A percentile compares a stretch with the other conserved stretches of the same genome.
These are phyloP conservation scores for Porcisia hertigi DNA, from an alignment of 208 protist genomes.

Conservation along the genomic window DNA sequence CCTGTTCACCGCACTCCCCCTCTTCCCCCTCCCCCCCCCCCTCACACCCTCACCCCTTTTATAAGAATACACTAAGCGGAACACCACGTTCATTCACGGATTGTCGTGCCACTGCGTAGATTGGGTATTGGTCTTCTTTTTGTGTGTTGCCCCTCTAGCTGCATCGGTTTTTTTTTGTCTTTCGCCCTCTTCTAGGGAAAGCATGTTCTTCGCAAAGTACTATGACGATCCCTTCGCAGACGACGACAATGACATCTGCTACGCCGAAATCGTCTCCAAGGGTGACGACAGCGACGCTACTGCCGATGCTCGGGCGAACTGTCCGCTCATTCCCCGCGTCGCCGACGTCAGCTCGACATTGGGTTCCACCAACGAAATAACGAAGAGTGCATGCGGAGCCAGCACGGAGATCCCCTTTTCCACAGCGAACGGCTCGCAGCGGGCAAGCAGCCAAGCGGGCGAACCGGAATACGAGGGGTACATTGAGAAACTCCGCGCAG, in stretches of 20 bases:
- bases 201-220: constrained; percentile 40
- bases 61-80: background rate
- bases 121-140: background rate
- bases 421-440: background rate
- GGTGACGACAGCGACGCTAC: background rate
- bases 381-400: background rate
- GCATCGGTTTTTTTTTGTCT: background rate
- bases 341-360: background rate
- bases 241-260: constrained; percentile 68
- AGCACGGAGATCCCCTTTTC: constrained; percentile 22
- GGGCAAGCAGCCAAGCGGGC: constrained; percentile 4
- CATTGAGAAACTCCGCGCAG: constrained; percentile 51
- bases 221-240: constrained; percentile 70
- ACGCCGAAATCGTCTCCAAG: constrained; percentile 44
- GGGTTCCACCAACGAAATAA: constrained; percentile 3
- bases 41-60: background rate
- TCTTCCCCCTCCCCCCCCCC: background rate
- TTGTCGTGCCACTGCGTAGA: background rate
- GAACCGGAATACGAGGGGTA: constrained; percentile 31
- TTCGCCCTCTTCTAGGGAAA: background rate
- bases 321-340: background rate
- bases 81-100: too few relatives aligned
- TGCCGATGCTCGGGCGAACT: background rate
- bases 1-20: background rate
- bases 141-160: background rate